phyloP scores from a whole-genome alignment of 805 yeast genomes.

The Nadsonia fulvescens region DNA sequence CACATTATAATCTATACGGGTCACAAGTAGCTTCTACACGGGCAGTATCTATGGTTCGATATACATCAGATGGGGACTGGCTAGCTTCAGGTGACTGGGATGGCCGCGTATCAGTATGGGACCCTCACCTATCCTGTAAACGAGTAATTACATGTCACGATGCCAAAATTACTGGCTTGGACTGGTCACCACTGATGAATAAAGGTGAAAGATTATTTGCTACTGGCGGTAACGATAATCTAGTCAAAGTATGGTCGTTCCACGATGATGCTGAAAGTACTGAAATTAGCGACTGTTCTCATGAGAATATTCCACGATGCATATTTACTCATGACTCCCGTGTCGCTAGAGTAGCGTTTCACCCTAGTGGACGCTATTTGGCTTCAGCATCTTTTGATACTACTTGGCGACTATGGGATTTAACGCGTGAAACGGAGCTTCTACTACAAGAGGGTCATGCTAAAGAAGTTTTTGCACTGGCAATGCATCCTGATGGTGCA shows the following conservation, averaged over 20 bases:
- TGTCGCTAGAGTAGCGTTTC: slow-evolving; percentile 42
- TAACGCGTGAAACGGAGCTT: slow-evolving; percentile 29
- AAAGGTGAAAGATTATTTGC: slow-evolving; percentile 14
- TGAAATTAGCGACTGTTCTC: slow-evolving; percentile 11
- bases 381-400: slow-evolving; percentile 66
- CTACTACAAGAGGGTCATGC: slow-evolving; percentile 75
- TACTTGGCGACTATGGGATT: slow-evolving; percentile 85
- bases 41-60: slow-evolving; percentile 43
- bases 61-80: slow-evolving; percentile 21
- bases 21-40: slow-evolving; percentile 56
- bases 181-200: slow-evolving; percentile 32
- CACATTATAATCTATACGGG: slow-evolving; percentile 31
- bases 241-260: slow-evolving; percentile 25
- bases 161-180: slow-evolving; percentile 56
- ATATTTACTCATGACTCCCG: slow-evolving; percentile 23
- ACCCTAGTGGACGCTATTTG: slow-evolving; percentile 39
- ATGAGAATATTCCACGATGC: slow-evolving; percentile 6
- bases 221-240: slow-evolving; percentile 33
- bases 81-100: slow-evolving; percentile 73
- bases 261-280: slow-evolving; percentile 5
- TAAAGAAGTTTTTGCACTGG: slow-evolving; percentile 43
- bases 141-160: slow-evolving; percentile 27
- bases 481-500: slow-evolving; percentile 51
- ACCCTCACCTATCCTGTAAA: slow-evolving; percentile 20
- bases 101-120: slow-evolving; percentile 25